Evolutionary conservation across 768 basidiomycete species (phyloP), one percentile per base, ranked within the genome.

Genomic region (Lanmaoa pseudosensibilis): DNA sequence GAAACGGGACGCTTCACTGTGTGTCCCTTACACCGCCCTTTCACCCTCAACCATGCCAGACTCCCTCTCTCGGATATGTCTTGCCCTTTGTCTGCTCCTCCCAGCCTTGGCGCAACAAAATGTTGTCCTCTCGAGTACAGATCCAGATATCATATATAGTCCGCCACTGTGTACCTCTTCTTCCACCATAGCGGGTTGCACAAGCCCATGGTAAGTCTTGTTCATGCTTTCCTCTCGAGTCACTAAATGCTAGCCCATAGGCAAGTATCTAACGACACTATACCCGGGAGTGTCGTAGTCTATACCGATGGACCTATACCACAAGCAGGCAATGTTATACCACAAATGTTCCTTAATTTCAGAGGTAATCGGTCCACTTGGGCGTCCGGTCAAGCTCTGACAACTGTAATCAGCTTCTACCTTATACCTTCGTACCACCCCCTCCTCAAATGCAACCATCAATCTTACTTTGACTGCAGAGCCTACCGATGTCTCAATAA

Each of bases 321-420:
- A 38, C 69, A 68, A 39, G 69, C 76, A 16, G 74, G 67, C 21
- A 68, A 77, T 53, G 74, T 82, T 38, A 68, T 83, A 55, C 84
- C 83, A 2, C 84, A 85, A 55, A 73, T 85, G 72, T 85, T 84
- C 62, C 65, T 86, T 52, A 73, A 71, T 33, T 83, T 84, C 69
- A 75, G 74, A 73, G 84, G 84, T 83, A 60, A 52, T 45, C 21
- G n/a, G 5, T 21, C 34, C 16, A 2, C 43, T 34, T 15, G 48
- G n/a, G 19, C 16, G 32, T 12, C 10, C 15, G 21, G 12, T 43
- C 48, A 12, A 38, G 27, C 15, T 36, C 55, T 68, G 40, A 69
- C 21, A 38, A 25, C 18, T 16, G 5, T 30, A 0, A 46, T 38
- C 54, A 82, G 81, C 78, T n/a, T 78, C 76, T 10, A 67, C 72